Base-by-base conservation (phyloP, 2,329 filamentous ascomycete species). In the Sphaerulina musiva region DNA sequence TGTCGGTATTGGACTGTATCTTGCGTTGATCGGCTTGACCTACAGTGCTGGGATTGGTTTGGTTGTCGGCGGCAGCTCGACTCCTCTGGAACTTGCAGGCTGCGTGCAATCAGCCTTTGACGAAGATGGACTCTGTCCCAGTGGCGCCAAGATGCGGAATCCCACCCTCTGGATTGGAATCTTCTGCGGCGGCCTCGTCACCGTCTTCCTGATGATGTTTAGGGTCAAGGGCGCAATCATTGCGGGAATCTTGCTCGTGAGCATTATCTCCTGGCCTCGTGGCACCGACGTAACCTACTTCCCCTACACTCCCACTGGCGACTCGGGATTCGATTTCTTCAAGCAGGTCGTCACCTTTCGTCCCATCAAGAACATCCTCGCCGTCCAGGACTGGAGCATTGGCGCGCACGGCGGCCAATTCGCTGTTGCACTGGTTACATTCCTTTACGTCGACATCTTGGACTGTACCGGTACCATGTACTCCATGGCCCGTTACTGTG, bases 371-470 rank as follows among this genome's bases (percentile, higher is more conserved):
- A 78, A 80, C 46, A 84, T 81, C 4, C 77, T 95, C 11, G 79
- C 77, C 34, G 88, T 84, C 1, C 86, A 89, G 66, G 74, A 89
- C 54, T 95, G 87, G 85, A 74, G 86, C 62, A 76, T 95, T 23
- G 73, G 78, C 6, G 76, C 76, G 4, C 83, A 89, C 54, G 83
- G 85, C 9, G 82, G 82, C 3, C 84, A 93, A 66, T 95, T 95
- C 65, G 87, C 85, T 29, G 77, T 93, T 47, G 89, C 89, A 0
- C 82, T 95, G 59, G 84, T 95, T 69, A 95, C 89, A 2, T 95
- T 95, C 73, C 78, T 95, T 20, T 95, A 95, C 65, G 89, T 95
- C 60, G 89, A 95, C 65, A 92, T 95, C 57, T 81, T 95, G 43
- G 89, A 95, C 70, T 85, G 83, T 61, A 95, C 89, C 0, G 89